Base-by-base conservation (phyloP, 2,329 filamentous ascomycete species). In the Fusarium anthophilum region DNA sequence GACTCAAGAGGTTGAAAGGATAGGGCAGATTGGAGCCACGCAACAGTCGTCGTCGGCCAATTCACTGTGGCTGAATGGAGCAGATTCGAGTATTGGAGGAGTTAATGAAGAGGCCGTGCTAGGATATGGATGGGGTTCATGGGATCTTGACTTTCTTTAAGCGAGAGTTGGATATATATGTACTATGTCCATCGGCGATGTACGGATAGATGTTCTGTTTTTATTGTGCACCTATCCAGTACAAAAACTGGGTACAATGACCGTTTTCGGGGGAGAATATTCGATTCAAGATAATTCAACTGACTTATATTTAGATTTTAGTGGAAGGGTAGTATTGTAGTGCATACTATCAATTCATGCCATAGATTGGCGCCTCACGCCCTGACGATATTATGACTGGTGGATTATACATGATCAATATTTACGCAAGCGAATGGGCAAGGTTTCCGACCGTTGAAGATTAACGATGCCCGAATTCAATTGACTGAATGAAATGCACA, bases 71-170 rank as follows among this genome's bases (percentile, higher is more conserved):
- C 69, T 77, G 50, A 70, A 72, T 41, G 77, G 60, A 28, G 38
- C 60, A 37, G 64, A 61, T 26, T 24, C 64, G n/a, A 70, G 53
- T 12, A 57, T 67, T 14, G 69, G 72, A 14, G 68, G 70, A 13
- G 61, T 77, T 18, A 66, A 57, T 47, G 76, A 79, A 37, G 72
- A 74, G 43, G 55, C 66, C 7, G 70, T 77, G 28, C 47, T 78
- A 18, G 72, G 69, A 45, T 78, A 78, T 59, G 74, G 70, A 51
- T 78, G 77, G 77, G 70, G 74, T 28, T 76, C 74, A 9, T 78
- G 77, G 77, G 77, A 78, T 64, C 68, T 78, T 28, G 77, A 78
- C 67, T 78, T 78, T 60, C 73, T 78, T 35, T 78, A 63, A 64
- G 54, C 37, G 57, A 35, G 37, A 8, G 41, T 35, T 24, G 15